phyloP scores from a whole-genome alignment of 257 asterid genomes.

The Apocynum venetum region DNA sequence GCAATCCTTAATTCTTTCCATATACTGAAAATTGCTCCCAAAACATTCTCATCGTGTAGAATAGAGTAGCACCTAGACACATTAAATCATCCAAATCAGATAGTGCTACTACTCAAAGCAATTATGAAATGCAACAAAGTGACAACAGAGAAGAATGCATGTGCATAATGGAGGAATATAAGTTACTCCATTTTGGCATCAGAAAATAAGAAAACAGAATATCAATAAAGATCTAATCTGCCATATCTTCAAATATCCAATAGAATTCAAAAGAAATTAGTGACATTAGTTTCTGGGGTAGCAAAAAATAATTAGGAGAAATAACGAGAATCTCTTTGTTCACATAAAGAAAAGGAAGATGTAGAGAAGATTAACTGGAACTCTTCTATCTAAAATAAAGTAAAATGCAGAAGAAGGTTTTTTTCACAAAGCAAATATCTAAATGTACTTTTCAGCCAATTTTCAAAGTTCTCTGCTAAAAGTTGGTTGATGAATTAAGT shows the following conservation, averaged over 20 bases:
- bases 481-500: background rate
- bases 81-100: constrained; percentile 11
- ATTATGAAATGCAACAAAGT: background rate
- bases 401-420: background rate
- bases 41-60: constrained; percentile 74
- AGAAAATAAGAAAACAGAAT: background rate
- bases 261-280: background rate
- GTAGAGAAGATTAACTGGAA: background rate
- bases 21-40: constrained; percentile 75
- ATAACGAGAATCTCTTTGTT: background rate
- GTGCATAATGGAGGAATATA: background rate
- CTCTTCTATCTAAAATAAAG: background rate
- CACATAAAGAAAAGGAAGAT: background rate
- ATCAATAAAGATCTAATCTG: background rate
- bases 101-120: background rate
- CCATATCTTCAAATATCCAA: background rate
- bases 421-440: background rate
- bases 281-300: background rate
- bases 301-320: background rate
- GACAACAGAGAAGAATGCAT: background rate
- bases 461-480: constrained; percentile 9
- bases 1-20: constrained; percentile 76
- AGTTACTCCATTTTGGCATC: background rate
- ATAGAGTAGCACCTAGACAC: constrained; percentile 73
- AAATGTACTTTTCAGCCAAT: background rate